Evolutionary conservation across 495 filamentous ascomycete species (phyloP).

Genomic region (Neurospora tetraspora): DNA sequence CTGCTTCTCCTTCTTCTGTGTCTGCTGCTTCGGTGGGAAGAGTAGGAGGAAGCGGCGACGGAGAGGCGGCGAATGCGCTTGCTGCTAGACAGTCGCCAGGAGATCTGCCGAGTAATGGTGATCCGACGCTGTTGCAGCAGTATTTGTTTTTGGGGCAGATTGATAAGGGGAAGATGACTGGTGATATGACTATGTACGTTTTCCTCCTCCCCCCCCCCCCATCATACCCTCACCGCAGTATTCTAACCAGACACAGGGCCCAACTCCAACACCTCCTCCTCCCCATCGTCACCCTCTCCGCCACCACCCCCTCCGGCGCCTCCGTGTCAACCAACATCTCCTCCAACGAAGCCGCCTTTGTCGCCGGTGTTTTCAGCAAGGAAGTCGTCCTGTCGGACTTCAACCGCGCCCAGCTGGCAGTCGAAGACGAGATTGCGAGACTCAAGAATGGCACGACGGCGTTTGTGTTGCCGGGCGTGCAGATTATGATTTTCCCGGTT

Average conservation of each 20-base stretch:
- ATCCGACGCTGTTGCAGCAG: constrained; percentile 33
- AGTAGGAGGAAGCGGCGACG: neutral
- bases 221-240: neutral
- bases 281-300: constrained; percentile 51
- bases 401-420: constrained; percentile 28
- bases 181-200: constrained; percentile 32
- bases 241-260: constrained; percentile 28
- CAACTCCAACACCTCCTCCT: constrained; percentile 50
- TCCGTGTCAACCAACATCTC: constrained; percentile 50
- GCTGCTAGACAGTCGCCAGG: constrained; percentile 4
- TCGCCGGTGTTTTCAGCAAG: constrained; percentile 55
- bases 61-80: neutral
- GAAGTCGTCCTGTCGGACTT: constrained; percentile 34
- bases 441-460: constrained; percentile 30
- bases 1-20: neutral
- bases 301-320: constrained; percentile 30
- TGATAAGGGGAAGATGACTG: constrained; percentile 31
- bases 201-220: neutral
- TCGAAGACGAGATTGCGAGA: constrained; percentile 19
- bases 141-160: constrained; percentile 47
- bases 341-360: constrained; percentile 55
- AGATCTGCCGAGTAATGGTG: constrained; percentile 4
- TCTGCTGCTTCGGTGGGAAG: neutral
- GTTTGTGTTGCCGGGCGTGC: constrained; percentile 57
- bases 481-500: constrained; percentile 56